phyloP scores from a whole-genome alignment of 1,284 basidiomycete genomes.

The Rugosomyces carneus region DNA sequence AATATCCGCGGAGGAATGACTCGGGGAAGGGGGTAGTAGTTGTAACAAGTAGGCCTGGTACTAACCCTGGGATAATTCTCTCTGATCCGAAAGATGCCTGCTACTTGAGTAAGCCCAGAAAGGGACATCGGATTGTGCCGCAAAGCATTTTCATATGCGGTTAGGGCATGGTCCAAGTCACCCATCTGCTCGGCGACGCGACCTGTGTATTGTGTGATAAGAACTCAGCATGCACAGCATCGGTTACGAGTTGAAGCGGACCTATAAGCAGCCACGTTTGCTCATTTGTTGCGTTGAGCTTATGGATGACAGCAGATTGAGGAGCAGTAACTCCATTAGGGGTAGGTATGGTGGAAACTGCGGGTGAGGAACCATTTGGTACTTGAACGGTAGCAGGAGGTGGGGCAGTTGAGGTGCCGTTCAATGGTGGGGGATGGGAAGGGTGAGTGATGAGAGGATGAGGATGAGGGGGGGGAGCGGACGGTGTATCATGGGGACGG shows the following conservation, averaged over 20 bases:
- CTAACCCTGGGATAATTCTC: slow-evolving; percentile 80
- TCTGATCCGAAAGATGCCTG: slow-evolving; percentile 84
- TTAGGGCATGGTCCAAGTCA: slow-evolving; percentile 83
- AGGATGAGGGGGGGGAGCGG: slow-evolving; percentile 32
- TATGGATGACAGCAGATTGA: slow-evolving; percentile 50
- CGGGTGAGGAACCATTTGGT: slow-evolving; percentile 47
- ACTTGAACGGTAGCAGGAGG: slow-evolving; percentile 12
- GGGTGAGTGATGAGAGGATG: slow-evolving; percentile 27
- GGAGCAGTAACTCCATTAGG: slow-evolving; percentile 35
- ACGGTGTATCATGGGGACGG: slow-evolving; percentile 55
- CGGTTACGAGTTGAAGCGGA: slow-evolving; percentile 27
- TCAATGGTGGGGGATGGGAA: slow-evolving; percentile 40
- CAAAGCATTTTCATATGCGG: slow-evolving; percentile 87
- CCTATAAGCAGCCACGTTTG: slow-evolving; percentile 92
- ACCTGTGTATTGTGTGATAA: slow-evolving; percentile 39
- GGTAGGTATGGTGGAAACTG: slow-evolving; percentile 35
- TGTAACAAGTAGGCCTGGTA: slow-evolving; percentile 18
- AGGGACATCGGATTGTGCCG: slow-evolving; percentile 89
- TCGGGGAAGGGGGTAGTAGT: slow-evolving; percentile 20
- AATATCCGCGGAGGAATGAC: slow-evolving; percentile 31
- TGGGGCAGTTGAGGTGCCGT: slow-evolving; percentile 30
- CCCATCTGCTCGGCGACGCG: slow-evolving; percentile 89
- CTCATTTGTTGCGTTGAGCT: slow-evolving; percentile 80
- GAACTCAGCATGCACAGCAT: slow-evolving; percentile 10
- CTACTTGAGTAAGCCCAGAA: slow-evolving; percentile 84